Base-by-base conservation (phyloP, 345 rosid species). In the Lenwebbia sp. region DNA sequence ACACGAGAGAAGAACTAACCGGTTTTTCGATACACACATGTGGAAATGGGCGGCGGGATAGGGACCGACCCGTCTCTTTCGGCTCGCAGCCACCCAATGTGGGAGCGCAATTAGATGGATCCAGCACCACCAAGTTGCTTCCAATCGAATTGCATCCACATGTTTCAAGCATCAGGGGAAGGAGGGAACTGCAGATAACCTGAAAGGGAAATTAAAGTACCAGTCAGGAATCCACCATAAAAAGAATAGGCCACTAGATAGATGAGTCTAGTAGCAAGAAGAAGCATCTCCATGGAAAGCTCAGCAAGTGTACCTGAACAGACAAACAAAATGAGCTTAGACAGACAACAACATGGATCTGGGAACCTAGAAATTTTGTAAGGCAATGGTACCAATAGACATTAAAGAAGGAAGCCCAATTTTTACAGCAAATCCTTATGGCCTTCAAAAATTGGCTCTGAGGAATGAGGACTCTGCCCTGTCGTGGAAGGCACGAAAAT, bases 71-170 rank as follows among this genome's bases (percentile, higher is more conserved):
- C 3, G 13, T 70, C 78, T 37, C 78, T 70, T 70, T 70, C 7
- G 25, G 44, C 84, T 88, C 49, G 51, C 25, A 85, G 86, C 91
- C 92, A 85, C 90, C 78, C 87, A 87, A 84, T 47, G 84, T 86
- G 90, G 85, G 78, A 70, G 78, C 5, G 47, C 78, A 70, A 33
- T 70, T 11, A 37, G 13, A 33, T 19, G 41, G 23, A 19, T 70
- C 78, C 78, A 70, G 78, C 78, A 33, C 47, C 78, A 33, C 44
- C 78, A 3, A 9, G 78, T 70, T 70, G 75, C 85, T 51, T 65
- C 83, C 50, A 53, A 33, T 60, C 6, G 13, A 17, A 75, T 86
- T 44, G 76, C 82, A 85, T 84, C 90, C 92, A 88, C 91, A 89
- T 19, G 82, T 78, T 89, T 82, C 21, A 50, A 37, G 82, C 62